Evolutionary conservation across 2,329 filamentous ascomycete genomes (phyloP), one percentile per base, ranked within the genome.

Genomic region (Lachnellula arida): DNA sequence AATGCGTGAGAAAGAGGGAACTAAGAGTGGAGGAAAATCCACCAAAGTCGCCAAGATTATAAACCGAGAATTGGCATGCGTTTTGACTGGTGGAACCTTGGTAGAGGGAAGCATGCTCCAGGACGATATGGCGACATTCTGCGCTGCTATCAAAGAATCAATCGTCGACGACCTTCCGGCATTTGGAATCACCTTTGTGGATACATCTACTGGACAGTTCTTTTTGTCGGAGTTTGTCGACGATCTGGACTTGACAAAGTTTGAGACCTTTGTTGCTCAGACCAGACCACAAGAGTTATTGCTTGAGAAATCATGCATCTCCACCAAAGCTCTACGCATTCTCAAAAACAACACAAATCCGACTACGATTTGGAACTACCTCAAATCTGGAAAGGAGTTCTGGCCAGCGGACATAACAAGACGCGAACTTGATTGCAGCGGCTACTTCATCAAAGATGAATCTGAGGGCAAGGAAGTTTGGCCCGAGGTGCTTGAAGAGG

Each of bases 71-170:
- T 78, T 99, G 37, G 87, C 92, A 1, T 94, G 91, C 65, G 91
- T 99, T 12, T 79, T 99, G 28, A 99, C 94, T 0, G 86, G 87
- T 6, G 94, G 94, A 34, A 99, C 94, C 0, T 81, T 99, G 1
- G 93, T 99, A 4, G 94, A 99, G 58, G 92, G 91, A 15, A 86
- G 89, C 63, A 99, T 99, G 94, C 82, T 99, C 42, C 93, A 97
- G 71, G 91, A 96, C 68, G 94, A 99, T 71, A 96, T 96, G 87
- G 90, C 94, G 1, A 96, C 91, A 0, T 97, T 91, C 72, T 99
- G 94, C 70, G 91, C 94, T 52, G 89, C 94, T 1, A 94, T 99
- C 74, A 99, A 99, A 70, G 88, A 93, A 69, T 71, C 83, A 0
- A 77, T 88, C 11, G 76, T 84, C 1, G 84, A 94, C 59, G 88